phyloP scores from a whole-genome alignment of 2,329 filamentous ascomycete species.

The Sarocladiaceae sp. region DNA sequence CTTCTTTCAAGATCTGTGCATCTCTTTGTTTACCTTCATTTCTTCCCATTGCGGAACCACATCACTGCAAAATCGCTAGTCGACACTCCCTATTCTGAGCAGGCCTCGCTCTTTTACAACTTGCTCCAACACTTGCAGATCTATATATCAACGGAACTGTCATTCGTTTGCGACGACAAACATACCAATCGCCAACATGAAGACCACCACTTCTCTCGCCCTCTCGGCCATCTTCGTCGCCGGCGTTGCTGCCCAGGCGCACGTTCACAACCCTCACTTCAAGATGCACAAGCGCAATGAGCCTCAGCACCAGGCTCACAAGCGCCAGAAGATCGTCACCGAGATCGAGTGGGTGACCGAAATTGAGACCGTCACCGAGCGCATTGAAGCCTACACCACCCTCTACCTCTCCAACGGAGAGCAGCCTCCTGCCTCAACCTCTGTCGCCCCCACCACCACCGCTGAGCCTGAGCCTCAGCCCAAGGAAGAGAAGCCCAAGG shows the following conservation, averaged over 20 bases:
- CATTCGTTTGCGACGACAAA: conserved; percentile 12
- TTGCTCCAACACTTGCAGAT: too few species aligned
- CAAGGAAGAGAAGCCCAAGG: conserved; percentile 10
- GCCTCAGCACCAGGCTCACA: conserved; percentile 9
- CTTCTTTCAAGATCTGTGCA: conserved; percentile 4
- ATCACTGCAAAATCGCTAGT: too few species aligned
- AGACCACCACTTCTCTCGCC: conserved; percentile 24
- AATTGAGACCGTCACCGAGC: conserved; percentile 38
- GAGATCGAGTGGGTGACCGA: conserved; percentile 46
- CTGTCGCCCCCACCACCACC: conserved; percentile 16
- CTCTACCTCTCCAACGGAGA: conserved; percentile 32
- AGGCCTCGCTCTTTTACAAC: conserved; percentile 11
- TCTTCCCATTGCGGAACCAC: background rate
- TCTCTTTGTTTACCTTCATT: conserved; percentile 6
- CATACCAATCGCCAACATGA: conserved; percentile 31
- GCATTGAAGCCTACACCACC: conserved; percentile 43
- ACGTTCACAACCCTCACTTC: conserved; percentile 30
- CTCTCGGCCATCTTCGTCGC: conserved; percentile 25
- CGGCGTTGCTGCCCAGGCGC: conserved; percentile 45
- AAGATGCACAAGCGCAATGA: conserved; percentile 21
- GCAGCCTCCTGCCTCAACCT: conserved; percentile 14
- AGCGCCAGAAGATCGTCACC: conserved; percentile 35
- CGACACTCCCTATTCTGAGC: conserved; percentile 9
- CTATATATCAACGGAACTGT: conserved; percentile 13
- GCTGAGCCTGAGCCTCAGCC: conserved; percentile 16